phyloP scores from a whole-genome alignment of 768 basidiomycete genomes.

The Kwoniella shandongensis region DNA sequence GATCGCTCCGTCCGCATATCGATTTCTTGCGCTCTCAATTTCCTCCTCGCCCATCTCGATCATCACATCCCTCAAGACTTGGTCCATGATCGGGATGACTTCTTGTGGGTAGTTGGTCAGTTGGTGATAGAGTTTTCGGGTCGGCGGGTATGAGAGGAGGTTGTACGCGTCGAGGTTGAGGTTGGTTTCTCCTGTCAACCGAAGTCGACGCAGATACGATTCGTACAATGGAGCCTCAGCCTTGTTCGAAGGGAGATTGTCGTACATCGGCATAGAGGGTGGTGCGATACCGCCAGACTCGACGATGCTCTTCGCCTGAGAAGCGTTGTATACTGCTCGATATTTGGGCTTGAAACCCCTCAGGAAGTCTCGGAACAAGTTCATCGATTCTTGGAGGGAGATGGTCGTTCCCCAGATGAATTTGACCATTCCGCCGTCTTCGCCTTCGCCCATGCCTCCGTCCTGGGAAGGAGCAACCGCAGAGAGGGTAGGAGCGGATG shows the following conservation, averaged over 20 bases:
- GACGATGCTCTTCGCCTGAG: slow-evolving; percentile 30
- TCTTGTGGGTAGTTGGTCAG: slow-evolving; percentile 94
- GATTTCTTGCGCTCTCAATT: slow-evolving; percentile 35
- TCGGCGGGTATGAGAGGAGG: slow-evolving; percentile 78
- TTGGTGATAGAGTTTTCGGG: slow-evolving; percentile 77
- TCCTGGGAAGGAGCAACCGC: slow-evolving; percentile 64
- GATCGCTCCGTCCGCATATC: slow-evolving; percentile 55
- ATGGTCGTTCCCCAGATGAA: slow-evolving; percentile 99
- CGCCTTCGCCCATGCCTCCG: slow-evolving; percentile 27
- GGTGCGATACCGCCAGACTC: slow-evolving; percentile 42
- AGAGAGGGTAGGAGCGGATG: slow-evolving; percentile 61
- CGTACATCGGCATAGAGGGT: slow-evolving; percentile 47
- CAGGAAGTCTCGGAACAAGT: slow-evolving; percentile 81
- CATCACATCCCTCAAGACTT: slow-evolving; percentile 90
- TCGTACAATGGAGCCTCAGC: slow-evolving; percentile 64
- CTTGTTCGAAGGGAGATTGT: slow-evolving; percentile 42
- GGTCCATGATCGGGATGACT: slow-evolving; percentile 95
- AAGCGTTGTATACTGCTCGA: slow-evolving; percentile 65
- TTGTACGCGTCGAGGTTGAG: slow-evolving; percentile 88
- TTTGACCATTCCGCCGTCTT: slow-evolving; percentile 67
- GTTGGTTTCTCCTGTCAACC: slow-evolving; percentile 86
- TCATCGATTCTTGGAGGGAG: slow-evolving; percentile 86
- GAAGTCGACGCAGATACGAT: slow-evolving; percentile 75
- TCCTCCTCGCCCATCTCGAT: slow-evolving; percentile 81
- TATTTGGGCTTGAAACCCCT: slow-evolving; percentile 92